Percentiles rank a stretch among this genome's conserved stretches.
Evolutionary conservation across 192 early-diverging fungal species (phyloP).

Genomic region (Pilobolus umbonatus): DNA sequence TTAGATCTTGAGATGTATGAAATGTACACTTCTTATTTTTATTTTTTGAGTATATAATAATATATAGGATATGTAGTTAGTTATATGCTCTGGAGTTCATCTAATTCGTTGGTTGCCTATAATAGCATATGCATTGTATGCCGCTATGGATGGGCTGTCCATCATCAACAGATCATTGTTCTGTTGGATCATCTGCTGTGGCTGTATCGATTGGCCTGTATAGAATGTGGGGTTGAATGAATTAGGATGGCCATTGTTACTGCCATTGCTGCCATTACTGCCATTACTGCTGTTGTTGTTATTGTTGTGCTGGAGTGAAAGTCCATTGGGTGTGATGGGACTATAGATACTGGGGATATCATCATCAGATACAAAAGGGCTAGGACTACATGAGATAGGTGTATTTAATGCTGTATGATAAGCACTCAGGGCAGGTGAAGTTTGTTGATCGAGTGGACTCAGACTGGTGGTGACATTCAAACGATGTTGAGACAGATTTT

Average conservation of each 20-base stretch:
- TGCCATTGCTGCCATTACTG: too few relatives aligned
- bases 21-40: background rate
- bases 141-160: too few relatives aligned
- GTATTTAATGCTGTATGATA: constrained; percentile 50
- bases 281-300: too few relatives aligned
- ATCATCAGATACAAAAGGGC: constrained; percentile 17
- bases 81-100: too few relatives aligned
- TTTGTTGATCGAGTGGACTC: background rate
- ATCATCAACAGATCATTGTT: too few relatives aligned
- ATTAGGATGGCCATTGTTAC: too few relatives aligned
- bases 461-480: background rate
- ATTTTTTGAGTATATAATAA: background rate
- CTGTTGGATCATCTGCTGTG: too few relatives aligned
- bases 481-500: constrained; percentile 26
- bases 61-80: background rate
- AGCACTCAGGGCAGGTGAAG: constrained; percentile 30
- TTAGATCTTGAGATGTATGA: too few relatives aligned
- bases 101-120: too few relatives aligned
- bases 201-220: too few relatives aligned
- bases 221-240: too few relatives aligned
- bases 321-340: background rate
- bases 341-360: background rate
- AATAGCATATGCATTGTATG: too few relatives aligned
- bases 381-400: constrained; percentile 48
- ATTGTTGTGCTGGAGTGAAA: constrained; percentile 5